Conservation (phyloP, 2,329 filamentous ascomycete genomes). For the Didymella pinodella region DNA sequence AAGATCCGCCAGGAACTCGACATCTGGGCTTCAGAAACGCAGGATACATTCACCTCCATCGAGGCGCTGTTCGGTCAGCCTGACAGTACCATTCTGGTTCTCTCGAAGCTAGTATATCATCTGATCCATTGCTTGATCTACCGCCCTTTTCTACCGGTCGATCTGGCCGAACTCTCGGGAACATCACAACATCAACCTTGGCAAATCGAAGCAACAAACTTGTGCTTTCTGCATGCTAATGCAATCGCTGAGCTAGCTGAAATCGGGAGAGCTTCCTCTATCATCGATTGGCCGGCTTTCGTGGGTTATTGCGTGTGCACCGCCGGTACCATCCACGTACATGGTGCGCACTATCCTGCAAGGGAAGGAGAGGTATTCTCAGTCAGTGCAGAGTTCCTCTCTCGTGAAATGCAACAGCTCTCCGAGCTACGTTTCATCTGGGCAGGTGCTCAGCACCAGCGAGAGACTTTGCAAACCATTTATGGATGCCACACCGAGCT, state of each 20-base stretch:
- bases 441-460: conserved; percentile 81
- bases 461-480: conserved; percentile 78
- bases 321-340: conserved; percentile 86
- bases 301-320: conserved; percentile 88
- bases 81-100: conserved; percentile 78
- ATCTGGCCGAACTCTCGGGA: conserved; percentile 79
- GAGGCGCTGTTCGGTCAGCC: conserved; percentile 77
- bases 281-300: conserved; percentile 85
- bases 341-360: conserved; percentile 80
- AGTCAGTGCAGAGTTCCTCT: conserved; percentile 72
- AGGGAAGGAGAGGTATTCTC: conserved; percentile 70
- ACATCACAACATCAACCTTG: conserved; percentile 87
- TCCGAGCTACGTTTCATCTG: conserved; percentile 77
- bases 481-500: conserved; percentile 81
- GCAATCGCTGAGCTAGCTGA: conserved; percentile 85
- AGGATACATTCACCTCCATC: conserved; percentile 79
- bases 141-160: conserved; percentile 84
- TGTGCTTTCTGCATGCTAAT: conserved; percentile 87
- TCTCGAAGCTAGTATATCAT: conserved; percentile 88
- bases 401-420: conserved; percentile 80
- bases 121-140: conserved; percentile 87
- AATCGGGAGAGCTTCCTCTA: conserved; percentile 74
- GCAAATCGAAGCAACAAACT: conserved; percentile 90
- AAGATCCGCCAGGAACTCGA: conserved; percentile 87
- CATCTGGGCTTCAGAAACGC: conserved; percentile 82